Percentiles rank a stretch among this genome's conserved stretches.
Conservation (phyloP, 768 basidiomycete genomes). For the Astraeus odoratus region DNA sequence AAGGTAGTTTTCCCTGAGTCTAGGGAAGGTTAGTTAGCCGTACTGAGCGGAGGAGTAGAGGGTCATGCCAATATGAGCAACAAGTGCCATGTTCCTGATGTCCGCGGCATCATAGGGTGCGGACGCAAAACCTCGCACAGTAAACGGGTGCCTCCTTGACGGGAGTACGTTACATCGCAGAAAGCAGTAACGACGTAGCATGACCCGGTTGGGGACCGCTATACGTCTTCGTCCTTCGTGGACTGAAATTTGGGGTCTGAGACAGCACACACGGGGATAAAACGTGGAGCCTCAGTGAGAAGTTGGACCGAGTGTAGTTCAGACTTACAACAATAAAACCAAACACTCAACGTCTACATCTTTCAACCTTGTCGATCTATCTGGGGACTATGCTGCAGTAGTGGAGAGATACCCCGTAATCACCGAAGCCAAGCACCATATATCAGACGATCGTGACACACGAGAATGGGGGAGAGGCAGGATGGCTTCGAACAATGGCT, state of each 20-base stretch:
- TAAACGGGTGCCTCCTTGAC: background rate
- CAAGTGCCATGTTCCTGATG: constrained; percentile 74
- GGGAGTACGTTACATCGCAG: constrained; percentile 9
- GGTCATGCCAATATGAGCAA: constrained; percentile 77
- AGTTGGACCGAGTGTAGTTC: too few species aligned
- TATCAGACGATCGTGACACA: too few species aligned
- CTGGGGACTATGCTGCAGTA: too few species aligned
- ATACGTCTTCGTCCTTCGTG: too few species aligned
- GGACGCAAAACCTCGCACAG: constrained; percentile 18
- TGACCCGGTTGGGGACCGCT: constrained; percentile 8
- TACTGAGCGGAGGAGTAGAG: background rate
- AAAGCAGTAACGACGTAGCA: constrained; percentile 13
- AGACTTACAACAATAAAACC: background rate
- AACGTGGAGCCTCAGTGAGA: too few species aligned
- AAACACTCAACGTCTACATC: background rate
- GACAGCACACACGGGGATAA: too few species aligned
- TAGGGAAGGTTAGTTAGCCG: constrained; percentile 22
- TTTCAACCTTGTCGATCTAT: too few species aligned
- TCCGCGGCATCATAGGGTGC: constrained; percentile 29
- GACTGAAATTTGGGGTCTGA: too few species aligned
- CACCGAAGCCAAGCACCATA: too few species aligned
- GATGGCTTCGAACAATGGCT: constrained; percentile 39
- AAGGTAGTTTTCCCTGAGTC: constrained; percentile 89
- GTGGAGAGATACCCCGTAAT: too few species aligned
- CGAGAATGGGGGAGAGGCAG: background rate